Base-by-base conservation (phyloP, 352 stramenopile genomes). In the Phytophthora tubulina region DNA sequence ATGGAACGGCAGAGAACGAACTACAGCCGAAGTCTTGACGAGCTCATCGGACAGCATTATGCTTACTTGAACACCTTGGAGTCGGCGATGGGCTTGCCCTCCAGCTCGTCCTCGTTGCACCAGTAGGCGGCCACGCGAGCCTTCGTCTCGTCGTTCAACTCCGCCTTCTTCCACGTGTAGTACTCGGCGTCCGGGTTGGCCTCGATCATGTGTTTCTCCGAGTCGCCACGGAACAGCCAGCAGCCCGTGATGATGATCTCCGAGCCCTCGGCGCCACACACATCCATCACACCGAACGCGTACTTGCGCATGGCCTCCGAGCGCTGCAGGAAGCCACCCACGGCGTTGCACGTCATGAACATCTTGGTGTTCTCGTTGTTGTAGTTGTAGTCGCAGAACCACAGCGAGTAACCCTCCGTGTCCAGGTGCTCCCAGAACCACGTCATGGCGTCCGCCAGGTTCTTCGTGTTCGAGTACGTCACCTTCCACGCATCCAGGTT, bases 1-100 rank as follows among this genome's bases (percentile, higher is more conserved):
- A 46, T 41, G 13, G 7, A 15, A 31, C 0, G 30, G 49, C 49
- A 31, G 9, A 33, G n/a, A 32, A 50, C 17, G 21, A 53, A n/a
- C 32, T 41, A 53, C 30, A 53, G 15, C 41, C 38, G 13, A 35
- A n/a, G 33, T 36, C 52, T 36, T 36, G 32, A 50, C 39, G 39
- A 56, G 39, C 45, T 58, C 50, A 57, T 52, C 35, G 38, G 44
- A 56, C 56, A 32, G 14, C 59, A n/a, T 45, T 31, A 27, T 21
- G 52, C 35, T 93, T 97, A 98, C 85, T 98, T 98, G 86, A 98
- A 98, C 36, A 98, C 88, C 83, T 98, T 97, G 55, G 80, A 94
- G 84, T 98, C 95, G 44, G 94, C 81, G 64, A 97, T 95, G 48
- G 85, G 85, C 78, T 89, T 88, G 59, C 94, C 94, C 75, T 98